Conservation (phyloP, 371 early-diverging fungal genomes). For the Lichtheimia ornata region DNA sequence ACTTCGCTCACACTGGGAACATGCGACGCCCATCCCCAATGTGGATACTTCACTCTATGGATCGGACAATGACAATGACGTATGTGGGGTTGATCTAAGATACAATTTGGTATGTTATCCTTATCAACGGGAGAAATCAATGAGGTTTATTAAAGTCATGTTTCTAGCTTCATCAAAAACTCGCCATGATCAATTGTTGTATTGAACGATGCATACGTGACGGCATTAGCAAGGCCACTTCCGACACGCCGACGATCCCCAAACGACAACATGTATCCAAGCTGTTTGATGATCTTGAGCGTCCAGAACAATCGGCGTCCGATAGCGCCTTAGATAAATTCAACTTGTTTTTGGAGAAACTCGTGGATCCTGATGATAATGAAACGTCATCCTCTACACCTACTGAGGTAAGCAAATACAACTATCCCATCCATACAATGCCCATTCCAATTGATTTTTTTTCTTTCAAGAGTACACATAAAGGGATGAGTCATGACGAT, state of each 20-base stretch:
- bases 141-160: neutral
- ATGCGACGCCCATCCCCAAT: slow-evolving; percentile 55
- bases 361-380: slow-evolving; percentile 25
- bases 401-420: neutral
- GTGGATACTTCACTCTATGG: slow-evolving; percentile 39
- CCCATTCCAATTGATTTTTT: neutral
- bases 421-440: too few relatives aligned
- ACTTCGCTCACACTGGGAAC: slow-evolving; percentile 70
- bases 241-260: neutral
- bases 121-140: neutral
- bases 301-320: slow-evolving; percentile 1
- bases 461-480: neutral
- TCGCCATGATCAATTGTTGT: slow-evolving; percentile 92
- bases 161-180: slow-evolving; percentile 77
- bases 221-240: neutral
- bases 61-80: slow-evolving; percentile 20
- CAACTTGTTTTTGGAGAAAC: slow-evolving; percentile 20
- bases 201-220: slow-evolving; percentile 48
- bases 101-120: slow-evolving; percentile 57
- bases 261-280: slow-evolving; percentile 1
- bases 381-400: neutral
- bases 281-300: slow-evolving; percentile 8
- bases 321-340: slow-evolving; percentile 15
- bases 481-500: slow-evolving; percentile 12
- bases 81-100: slow-evolving; percentile 68